A percentile compares a stretch with the other conserved stretches of the same genome.
These are phyloP conservation scores for Tylopilus rubrobrunneus DNA, from an alignment of 768 basidiomycete genomes.

Conservation along the genomic window DNA sequence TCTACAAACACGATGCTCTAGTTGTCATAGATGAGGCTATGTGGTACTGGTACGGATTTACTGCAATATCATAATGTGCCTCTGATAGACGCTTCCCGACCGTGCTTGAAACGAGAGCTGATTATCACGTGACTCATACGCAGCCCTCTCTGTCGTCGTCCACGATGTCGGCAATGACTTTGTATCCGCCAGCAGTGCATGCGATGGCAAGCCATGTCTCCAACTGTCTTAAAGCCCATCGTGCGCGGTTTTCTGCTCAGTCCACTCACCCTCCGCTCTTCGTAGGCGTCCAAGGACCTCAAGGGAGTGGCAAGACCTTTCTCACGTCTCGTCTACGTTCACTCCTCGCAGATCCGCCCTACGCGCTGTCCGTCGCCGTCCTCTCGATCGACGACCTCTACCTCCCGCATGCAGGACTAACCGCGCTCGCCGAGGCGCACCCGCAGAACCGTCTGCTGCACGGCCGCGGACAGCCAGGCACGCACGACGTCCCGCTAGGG, in stretches of 20 bases:
- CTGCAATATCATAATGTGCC: conserved; percentile 21
- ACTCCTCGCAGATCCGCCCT: conserved; percentile 40
- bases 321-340: conserved; percentile 56
- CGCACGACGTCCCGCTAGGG: conserved; percentile 79
- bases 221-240: conserved; percentile 33
- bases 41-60: conserved; percentile 29
- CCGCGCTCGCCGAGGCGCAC: conserved; percentile 43
- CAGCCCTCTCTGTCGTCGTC: background rate
- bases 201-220: conserved; percentile 39
- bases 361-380: conserved; percentile 53
- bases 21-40: conserved; percentile 19
- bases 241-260: conserved; percentile 13
- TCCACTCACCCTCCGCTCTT: conserved; percentile 54
- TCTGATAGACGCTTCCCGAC: conserved; percentile 6
- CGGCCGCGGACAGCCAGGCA: conserved; percentile 91
- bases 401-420: conserved; percentile 62
- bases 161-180: conserved; percentile 12
- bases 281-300: conserved; percentile 87
- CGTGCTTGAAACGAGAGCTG: background rate
- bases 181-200: conserved; percentile 33
- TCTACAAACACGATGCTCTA: conserved; percentile 11
- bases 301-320: conserved; percentile 91
- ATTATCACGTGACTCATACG: conserved; percentile 13
- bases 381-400: conserved; percentile 87
- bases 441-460: conserved; percentile 63